Conservation (phyloP, 2,329 filamentous ascomycete genomes). For the Sporothrix phasma region DNA sequence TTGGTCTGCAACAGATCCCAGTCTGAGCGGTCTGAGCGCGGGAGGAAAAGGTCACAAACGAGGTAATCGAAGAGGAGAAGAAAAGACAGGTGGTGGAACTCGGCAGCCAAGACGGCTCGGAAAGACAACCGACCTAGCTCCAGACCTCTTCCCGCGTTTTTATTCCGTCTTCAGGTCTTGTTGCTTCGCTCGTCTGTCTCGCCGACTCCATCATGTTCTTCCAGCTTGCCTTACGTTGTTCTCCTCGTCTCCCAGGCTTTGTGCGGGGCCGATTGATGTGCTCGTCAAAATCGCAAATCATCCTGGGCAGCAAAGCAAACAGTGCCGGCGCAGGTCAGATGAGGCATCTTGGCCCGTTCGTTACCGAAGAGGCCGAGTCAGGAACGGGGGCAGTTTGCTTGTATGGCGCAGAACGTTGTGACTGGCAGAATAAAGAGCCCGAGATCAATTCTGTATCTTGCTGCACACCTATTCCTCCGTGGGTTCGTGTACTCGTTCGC, state of each 20-base stretch:
- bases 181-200: neutral
- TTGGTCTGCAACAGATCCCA: neutral
- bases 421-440: neutral
- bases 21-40: no score
- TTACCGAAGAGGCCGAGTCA: neutral
- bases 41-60: neutral
- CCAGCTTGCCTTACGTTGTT: neutral
- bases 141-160: neutral
- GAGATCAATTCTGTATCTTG: neutral
- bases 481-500: neutral
- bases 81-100: no score
- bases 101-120: neutral
- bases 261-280: conserved; percentile 16
- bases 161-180: neutral
- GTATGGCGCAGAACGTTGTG: neutral
- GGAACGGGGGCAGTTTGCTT: neutral
- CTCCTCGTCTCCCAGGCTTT: conserved; percentile 14
- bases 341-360: neutral
- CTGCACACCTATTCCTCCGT: conserved; percentile 1
- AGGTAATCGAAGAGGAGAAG: no score
- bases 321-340: neutral
- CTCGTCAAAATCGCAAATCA: conserved; percentile 16
- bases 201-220: neutral
- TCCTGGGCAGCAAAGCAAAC: conserved; percentile 24
- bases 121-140: neutral